Percentiles rank a stretch among this genome's conserved stretches.
Conservation (phyloP, 2,329 filamentous ascomycete genomes). For the Claviceps sp. region DNA sequence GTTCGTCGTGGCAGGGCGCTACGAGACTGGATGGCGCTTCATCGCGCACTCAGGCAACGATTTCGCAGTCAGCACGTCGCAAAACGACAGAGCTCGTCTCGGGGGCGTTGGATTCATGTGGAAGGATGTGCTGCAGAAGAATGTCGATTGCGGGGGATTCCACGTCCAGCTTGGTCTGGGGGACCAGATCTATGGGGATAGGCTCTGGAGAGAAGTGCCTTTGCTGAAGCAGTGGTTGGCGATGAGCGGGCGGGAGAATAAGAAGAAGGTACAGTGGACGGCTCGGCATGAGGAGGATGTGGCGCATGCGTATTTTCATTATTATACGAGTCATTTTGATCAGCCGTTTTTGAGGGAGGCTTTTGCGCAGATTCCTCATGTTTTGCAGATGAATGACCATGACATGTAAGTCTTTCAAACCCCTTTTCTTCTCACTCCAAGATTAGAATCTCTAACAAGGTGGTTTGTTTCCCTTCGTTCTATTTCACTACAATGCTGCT, state of each 20-base stretch:
- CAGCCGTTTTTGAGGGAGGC: constrained; percentile 89
- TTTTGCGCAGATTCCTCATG: constrained; percentile 91
- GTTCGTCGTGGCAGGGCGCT: constrained; percentile 80
- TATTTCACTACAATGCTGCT: neutral
- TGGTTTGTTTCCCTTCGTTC: neutral
- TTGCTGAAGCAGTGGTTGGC: constrained; percentile 89
- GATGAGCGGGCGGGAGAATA: constrained; percentile 83
- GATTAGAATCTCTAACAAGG: too few species aligned
- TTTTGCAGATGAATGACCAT: constrained; percentile 89
- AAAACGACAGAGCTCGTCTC: constrained; percentile 71
- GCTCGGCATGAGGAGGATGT: constrained; percentile 92
- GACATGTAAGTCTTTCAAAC: constrained; percentile 61
- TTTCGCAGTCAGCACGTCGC: constrained; percentile 76
- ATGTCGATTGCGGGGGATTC: constrained; percentile 90
- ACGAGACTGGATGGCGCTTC: constrained; percentile 90
- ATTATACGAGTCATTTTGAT: constrained; percentile 96
- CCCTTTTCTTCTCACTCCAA: too few species aligned
- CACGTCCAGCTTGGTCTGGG: constrained; percentile 87
- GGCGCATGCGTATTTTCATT: constrained; percentile 93
- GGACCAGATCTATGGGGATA: constrained; percentile 89
- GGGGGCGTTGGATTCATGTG: constrained; percentile 94
- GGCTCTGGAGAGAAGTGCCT: constrained; percentile 92
- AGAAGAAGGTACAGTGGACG: constrained; percentile 84
- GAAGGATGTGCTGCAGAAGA: constrained; percentile 97
- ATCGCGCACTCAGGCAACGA: constrained; percentile 94